phyloP scores from a whole-genome alignment of 2,329 filamentous ascomycete genomes.

The Calonectria ilicicola region DNA sequence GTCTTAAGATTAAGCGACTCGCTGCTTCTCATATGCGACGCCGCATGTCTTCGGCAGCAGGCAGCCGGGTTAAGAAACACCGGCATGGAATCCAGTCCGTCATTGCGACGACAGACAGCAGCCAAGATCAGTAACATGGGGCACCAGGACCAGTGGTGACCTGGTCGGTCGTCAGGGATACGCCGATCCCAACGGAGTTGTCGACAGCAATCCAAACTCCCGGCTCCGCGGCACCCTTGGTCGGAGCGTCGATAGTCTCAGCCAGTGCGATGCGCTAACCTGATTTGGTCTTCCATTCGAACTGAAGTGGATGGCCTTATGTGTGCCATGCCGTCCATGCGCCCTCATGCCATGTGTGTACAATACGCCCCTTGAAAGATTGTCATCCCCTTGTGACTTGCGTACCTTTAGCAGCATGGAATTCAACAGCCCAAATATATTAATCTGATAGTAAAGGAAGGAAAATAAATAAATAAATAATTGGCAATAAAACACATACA shows the following conservation, averaged over 20 bases:
- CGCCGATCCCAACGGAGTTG: slow-evolving; percentile 34
- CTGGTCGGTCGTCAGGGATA: slow-evolving; percentile 33
- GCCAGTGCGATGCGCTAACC: slow-evolving; percentile 2
- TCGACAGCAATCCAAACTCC: slow-evolving; percentile 24
- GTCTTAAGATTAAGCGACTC: slow-evolving; percentile 38
- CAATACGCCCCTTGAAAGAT: no score
- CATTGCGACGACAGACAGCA: background rate
- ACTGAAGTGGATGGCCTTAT: background rate
- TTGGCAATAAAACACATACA: no score
- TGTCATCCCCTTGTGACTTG: no score
- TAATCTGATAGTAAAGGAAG: no score
- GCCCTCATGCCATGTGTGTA: background rate
- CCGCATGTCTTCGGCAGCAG: slow-evolving; percentile 17
- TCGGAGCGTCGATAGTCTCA: background rate
- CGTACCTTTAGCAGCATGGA: no score
- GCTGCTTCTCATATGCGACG: slow-evolving; percentile 31
- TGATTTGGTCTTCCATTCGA: slow-evolving; percentile 19
- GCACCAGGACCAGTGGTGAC: background rate
- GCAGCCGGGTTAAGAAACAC: background rate
- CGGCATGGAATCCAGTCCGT: background rate
- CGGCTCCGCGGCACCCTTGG: slow-evolving; percentile 18
- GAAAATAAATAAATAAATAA: no score
- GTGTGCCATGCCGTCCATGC: background rate
- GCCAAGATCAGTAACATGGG: background rate
- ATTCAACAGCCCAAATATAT: no score